A percentile compares a stretch with the other conserved stretches of the same genome.
phyloP scores from a whole-genome alignment of 441 rosid species.

The Erodium moschatum region DNA sequence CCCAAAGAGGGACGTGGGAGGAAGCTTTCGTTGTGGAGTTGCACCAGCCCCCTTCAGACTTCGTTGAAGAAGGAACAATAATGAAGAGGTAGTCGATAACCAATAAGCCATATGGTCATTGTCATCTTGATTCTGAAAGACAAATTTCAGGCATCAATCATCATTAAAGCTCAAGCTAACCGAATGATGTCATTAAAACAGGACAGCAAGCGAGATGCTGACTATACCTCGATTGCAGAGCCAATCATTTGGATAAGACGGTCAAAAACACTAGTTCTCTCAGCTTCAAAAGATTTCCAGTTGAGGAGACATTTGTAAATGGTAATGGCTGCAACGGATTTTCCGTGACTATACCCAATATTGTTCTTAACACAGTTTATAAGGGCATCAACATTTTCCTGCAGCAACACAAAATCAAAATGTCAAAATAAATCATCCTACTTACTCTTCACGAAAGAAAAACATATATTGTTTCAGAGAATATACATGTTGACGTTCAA shows the following conservation, averaged over 20 bases:
- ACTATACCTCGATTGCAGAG: conserved; percentile 68
- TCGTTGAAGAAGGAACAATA: conserved; percentile 74
- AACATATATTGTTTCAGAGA: conserved; percentile 9
- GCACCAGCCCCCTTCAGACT: conserved; percentile 64
- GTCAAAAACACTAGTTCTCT: conserved; percentile 86
- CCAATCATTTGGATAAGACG: conserved; percentile 79
- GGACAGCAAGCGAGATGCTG: not conserved
- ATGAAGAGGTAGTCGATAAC: conserved; percentile 68
- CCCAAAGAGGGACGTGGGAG: conserved; percentile 70
- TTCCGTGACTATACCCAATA: conserved; percentile 64
- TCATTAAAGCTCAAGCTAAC: not conserved
- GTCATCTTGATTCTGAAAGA: conserved; percentile 58
- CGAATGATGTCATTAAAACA: not conserved
- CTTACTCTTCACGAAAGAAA: not conserved
- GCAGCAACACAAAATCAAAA: conserved; percentile 26
- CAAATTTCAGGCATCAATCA: not conserved
- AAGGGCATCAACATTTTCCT: conserved; percentile 65
- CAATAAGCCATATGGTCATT: conserved; percentile 71
- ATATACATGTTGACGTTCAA: conserved; percentile 85
- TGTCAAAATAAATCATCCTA: conserved; percentile 18
- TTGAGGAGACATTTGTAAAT: conserved; percentile 80
- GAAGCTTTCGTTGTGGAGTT: conserved; percentile 50
- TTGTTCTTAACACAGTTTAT: conserved; percentile 48
- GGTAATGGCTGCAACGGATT: conserved; percentile 78
- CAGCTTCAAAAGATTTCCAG: conserved; percentile 87